Evolutionary conservation across 768 basidiomycete species (phyloP).

Genomic region (Mrakia hoshinonis): DNA sequence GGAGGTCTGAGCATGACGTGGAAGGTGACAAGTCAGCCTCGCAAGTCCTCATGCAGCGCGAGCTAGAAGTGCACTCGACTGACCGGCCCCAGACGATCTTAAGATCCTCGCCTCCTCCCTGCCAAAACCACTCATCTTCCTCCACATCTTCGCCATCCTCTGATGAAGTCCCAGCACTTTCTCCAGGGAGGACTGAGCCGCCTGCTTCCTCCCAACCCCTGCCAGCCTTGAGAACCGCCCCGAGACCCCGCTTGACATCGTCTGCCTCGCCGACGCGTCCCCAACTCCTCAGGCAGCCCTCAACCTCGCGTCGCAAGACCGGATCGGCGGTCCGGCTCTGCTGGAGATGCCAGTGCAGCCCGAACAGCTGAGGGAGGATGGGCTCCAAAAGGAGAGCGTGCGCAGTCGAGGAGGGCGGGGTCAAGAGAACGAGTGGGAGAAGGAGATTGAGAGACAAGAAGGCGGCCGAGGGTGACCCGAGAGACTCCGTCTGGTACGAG

Average conservation of each 20-base stretch:
- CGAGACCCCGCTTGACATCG: constrained; percentile 53
- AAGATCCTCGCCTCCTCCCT: constrained; percentile 49
- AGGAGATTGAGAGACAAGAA: constrained; percentile 16
- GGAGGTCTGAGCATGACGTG: constrained; percentile 17
- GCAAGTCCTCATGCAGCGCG: too few species aligned
- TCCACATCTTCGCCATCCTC: constrained; percentile 46
- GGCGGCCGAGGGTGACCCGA: not conserved
- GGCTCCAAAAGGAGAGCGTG: constrained; percentile 55
- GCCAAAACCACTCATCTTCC: constrained; percentile 50
- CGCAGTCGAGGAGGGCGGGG: constrained; percentile 14
- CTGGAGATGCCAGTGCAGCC: constrained; percentile 53
- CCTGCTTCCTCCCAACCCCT: constrained; percentile 41
- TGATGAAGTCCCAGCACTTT: not conserved
- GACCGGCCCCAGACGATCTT: constrained; percentile 38
- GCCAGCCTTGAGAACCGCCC: constrained; percentile 48
- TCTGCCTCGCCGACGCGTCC: constrained; percentile 53
- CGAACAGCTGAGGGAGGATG: constrained; percentile 58
- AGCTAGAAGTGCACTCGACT: constrained; percentile 35
- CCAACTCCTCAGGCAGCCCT: constrained; percentile 63
- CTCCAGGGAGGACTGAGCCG: not conserved
- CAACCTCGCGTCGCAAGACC: constrained; percentile 51
- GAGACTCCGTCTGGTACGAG: not conserved
- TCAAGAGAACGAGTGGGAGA: constrained; percentile 21
- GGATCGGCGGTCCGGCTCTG: constrained; percentile 52
- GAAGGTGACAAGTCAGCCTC: too few species aligned